These are phyloP conservation scores for Trifolium pratense DNA, from an alignment of 306 rosid genomes.

Conservation along the genomic window DNA sequence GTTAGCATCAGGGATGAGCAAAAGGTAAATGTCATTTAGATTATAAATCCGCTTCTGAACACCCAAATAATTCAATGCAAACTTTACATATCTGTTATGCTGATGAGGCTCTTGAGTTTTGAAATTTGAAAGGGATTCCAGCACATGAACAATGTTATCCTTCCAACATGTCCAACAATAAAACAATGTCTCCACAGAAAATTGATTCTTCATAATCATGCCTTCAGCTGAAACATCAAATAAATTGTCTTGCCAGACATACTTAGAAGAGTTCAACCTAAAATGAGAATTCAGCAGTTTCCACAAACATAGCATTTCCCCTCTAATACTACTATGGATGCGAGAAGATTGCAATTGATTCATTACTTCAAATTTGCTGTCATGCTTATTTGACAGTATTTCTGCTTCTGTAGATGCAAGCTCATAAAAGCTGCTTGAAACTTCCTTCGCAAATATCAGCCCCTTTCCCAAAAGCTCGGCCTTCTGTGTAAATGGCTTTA, in stretches of 20 bases:
- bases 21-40: conserved; percentile 40
- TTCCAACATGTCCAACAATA: conserved; percentile 78
- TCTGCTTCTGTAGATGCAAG: conserved; percentile 56
- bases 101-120: conserved; percentile 43
- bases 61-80: conserved; percentile 64
- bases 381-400: conserved; percentile 45
- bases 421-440: conserved; percentile 38
- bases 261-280: conserved; percentile 41
- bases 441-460: conserved; percentile 52
- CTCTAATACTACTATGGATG: conserved; percentile 42
- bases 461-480: conserved; percentile 60
- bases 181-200: conserved; percentile 61
- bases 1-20: conserved; percentile 60
- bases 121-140: conserved; percentile 48
- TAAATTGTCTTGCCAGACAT: conserved; percentile 50
- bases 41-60: conserved; percentile 55
- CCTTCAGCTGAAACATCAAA: conserved; percentile 42
- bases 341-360: conserved; percentile 52
- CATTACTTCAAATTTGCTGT: conserved; percentile 21
- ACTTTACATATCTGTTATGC: conserved; percentile 39
- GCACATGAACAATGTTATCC: conserved; percentile 45
- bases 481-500: conserved; percentile 55
- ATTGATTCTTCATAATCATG: conserved; percentile 39
- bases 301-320: conserved; percentile 64
- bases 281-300: conserved; percentile 67